Percentiles rank a stretch among this genome's conserved stretches.
Conservation (phyloP, 768 basidiomycete species). For the Lactifluus subvellereus region DNA sequence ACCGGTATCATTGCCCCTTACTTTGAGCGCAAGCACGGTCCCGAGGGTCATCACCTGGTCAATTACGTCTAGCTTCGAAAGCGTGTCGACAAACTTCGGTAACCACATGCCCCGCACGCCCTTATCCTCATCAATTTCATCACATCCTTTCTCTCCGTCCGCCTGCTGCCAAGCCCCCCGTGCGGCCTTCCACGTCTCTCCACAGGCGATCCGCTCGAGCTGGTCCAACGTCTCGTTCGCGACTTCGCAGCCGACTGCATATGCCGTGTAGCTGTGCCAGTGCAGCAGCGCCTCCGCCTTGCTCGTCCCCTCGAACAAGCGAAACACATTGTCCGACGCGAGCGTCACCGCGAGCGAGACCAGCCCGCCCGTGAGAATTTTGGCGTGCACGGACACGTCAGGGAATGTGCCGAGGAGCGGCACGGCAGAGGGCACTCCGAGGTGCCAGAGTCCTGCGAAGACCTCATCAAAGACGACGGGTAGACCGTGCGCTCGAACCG, state of each 20-base stretch:
- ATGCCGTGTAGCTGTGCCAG: constrained; percentile 94
- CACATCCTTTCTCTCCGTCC: constrained; percentile 12
- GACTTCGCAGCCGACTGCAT: constrained; percentile 88
- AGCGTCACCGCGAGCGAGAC: constrained; percentile 84
- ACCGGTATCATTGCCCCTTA: constrained; percentile 57
- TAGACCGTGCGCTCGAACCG: constrained; percentile 68
- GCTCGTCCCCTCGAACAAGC: constrained; percentile 63
- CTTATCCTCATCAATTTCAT: constrained; percentile 8
- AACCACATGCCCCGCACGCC: constrained; percentile 87
- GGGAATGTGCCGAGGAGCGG: constrained; percentile 68
- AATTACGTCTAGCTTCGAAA: constrained; percentile 55
- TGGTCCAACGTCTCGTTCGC: constrained; percentile 74
- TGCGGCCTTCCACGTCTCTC: constrained; percentile 56
- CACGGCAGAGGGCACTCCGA: constrained; percentile 62
- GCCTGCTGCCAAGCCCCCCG: constrained; percentile 53
- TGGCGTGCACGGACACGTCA: constrained; percentile 89
- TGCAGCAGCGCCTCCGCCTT: constrained; percentile 89
- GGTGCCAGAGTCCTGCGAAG: constrained; percentile 86
- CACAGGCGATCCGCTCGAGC: constrained; percentile 45
- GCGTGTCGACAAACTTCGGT: constrained; percentile 53
- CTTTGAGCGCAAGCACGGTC: constrained; percentile 73
- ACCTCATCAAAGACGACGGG: constrained; percentile 97
- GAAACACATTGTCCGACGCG: constrained; percentile 73
- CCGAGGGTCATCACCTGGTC: constrained; percentile 83
- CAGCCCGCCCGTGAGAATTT: constrained; percentile 89